Percentiles rank a stretch among this genome's conserved stretches.
These are phyloP conservation scores for Hygrocybe punicea DNA, from an alignment of 768 basidiomycete species.

Conservation along the genomic window DNA sequence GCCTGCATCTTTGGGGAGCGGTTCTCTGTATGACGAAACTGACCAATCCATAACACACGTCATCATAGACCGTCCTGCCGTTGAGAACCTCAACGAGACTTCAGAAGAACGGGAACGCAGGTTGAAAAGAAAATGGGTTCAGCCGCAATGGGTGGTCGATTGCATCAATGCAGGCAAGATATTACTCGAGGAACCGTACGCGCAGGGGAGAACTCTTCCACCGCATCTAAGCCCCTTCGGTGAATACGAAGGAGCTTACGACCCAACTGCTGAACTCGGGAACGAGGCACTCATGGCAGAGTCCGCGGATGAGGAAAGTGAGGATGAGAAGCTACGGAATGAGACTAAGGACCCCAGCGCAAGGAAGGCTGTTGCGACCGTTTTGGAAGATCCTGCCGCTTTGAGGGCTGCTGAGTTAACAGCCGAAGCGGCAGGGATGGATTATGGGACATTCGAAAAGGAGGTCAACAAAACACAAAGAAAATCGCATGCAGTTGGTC, in stretches of 20 bases:
- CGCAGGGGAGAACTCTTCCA: conserved; percentile 80
- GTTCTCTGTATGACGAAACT: conserved; percentile 72
- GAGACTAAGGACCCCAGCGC: background rate
- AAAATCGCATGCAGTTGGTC: conserved; percentile 26
- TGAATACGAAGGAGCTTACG: conserved; percentile 72
- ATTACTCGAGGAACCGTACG: conserved; percentile 80
- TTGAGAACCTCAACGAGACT: conserved; percentile 47
- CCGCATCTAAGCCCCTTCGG: conserved; percentile 97
- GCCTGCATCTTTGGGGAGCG: conserved; percentile 75
- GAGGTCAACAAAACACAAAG: conserved; percentile 61
- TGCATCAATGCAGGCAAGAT: conserved; percentile 87
- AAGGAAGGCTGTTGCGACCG: conserved; percentile 26
- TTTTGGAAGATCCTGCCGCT: conserved; percentile 57
- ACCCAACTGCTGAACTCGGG: conserved; percentile 48
- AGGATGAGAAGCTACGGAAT: conserved; percentile 22
- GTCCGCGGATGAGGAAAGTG: conserved; percentile 26
- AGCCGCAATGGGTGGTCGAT: conserved; percentile 98
- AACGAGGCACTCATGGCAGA: conserved; percentile 34
- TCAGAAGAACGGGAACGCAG: conserved; percentile 59
- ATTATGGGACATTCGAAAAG: conserved; percentile 75
- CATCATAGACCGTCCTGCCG: conserved; percentile 83
- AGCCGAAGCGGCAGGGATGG: conserved; percentile 84
- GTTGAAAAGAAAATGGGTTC: conserved; percentile 77
- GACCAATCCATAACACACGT: conserved; percentile 92
- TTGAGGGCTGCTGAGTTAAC: conserved; percentile 86